Conservation (phyloP, 2,329 filamentous ascomycete species). For the Xylaria sp. region DNA sequence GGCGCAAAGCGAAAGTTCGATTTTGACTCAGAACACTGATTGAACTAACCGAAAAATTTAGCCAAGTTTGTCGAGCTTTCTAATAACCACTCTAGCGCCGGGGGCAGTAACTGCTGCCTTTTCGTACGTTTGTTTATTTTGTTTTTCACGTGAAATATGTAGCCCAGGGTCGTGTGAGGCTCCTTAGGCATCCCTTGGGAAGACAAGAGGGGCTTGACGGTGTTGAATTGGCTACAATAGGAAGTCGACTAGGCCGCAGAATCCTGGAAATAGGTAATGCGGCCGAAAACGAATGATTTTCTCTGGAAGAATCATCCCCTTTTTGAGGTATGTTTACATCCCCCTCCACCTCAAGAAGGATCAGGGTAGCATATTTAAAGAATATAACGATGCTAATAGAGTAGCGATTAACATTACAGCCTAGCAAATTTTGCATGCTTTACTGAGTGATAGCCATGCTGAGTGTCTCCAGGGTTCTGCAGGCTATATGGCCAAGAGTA, state of each 20-base stretch:
- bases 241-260: no score
- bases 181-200: no score
- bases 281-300: neutral
- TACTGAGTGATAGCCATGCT: neutral
- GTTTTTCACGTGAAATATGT: no score
- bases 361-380: constrained; percentile 2
- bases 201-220: no score
- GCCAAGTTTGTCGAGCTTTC: neutral
- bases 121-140: no score
- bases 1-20: neutral
- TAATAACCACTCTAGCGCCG: neutral
- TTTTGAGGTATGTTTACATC: constrained; percentile 3
- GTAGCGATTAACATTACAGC: neutral
- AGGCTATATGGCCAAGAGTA: neutral
- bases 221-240: no score
- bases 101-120: neutral
- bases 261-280: no score
- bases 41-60: neutral
- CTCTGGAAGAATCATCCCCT: constrained; percentile 13
- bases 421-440: neutral
- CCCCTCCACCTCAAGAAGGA: constrained; percentile 3
- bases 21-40: neutral
- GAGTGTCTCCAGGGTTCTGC: neutral
- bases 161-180: no score
- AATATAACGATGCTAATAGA: neutral